phyloP scores from a whole-genome alignment of 495 filamentous ascomycete species.

The Penicillium simplicissimum region DNA sequence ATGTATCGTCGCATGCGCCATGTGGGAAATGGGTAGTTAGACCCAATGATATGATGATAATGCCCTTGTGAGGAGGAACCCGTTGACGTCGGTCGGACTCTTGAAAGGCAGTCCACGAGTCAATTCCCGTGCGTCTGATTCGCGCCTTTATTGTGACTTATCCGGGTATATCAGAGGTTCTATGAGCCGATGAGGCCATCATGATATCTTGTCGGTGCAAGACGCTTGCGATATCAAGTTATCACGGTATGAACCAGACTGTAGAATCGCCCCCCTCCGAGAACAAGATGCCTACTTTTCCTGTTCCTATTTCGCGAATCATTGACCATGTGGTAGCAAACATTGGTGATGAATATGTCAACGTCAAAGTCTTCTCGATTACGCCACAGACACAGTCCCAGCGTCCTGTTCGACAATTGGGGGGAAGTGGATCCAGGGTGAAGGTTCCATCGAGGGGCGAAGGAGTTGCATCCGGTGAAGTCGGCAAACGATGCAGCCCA shows the following conservation, averaged over 20 bases:
- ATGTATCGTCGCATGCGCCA: constrained; percentile 18
- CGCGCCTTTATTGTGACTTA: not conserved
- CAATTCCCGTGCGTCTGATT: constrained; percentile 10
- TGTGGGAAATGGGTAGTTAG: not conserved
- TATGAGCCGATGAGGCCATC: not conserved
- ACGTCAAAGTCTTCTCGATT: not conserved
- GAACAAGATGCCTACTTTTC: constrained; percentile 5
- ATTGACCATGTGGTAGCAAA: constrained; percentile 27
- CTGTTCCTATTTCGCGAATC: not conserved
- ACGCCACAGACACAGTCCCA: not conserved
- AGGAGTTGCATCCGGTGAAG: constrained; percentile 42
- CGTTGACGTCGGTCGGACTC: constrained; percentile 8
- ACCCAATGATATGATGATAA: not conserved
- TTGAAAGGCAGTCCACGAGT: constrained; percentile 10
- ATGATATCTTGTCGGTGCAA: not conserved
- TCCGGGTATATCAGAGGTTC: not conserved
- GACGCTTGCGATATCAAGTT: not conserved
- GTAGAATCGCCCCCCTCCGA: not conserved
- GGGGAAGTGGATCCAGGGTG: constrained; percentile 1
- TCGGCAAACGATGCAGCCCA: constrained; percentile 19
- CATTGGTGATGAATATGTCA: constrained; percentile 15
- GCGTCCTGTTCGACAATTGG: constrained; percentile 1
- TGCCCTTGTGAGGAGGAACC: not conserved
- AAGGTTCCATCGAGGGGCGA: constrained; percentile 25
- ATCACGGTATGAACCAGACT: not conserved